Percentiles rank a stretch among this genome's conserved stretches.
Evolutionary conservation across 495 filamentous ascomycete genomes (phyloP).

Genomic region (Penicillium lividum): DNA sequence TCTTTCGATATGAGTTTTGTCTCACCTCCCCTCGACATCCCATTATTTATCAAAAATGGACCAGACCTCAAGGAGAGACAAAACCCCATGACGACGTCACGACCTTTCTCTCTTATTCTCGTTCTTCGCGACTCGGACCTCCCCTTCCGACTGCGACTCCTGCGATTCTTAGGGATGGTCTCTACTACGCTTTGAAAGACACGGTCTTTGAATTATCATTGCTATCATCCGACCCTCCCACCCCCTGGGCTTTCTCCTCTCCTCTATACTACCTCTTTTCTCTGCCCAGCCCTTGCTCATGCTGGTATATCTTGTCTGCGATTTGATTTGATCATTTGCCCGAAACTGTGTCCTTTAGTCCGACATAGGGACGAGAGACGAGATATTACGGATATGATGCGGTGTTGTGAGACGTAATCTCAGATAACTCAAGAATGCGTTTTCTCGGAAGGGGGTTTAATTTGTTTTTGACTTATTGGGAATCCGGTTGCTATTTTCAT

Average conservation of each 20-base stretch:
- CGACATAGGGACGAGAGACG: not conserved
- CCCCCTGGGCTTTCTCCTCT: not conserved
- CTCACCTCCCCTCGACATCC: not conserved
- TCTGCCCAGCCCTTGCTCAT: not conserved
- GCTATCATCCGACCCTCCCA: not conserved
- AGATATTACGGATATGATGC: constrained; percentile 2
- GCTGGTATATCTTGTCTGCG: constrained; percentile 2
- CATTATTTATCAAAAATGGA: constrained; percentile 10
- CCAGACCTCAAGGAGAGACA: not conserved
- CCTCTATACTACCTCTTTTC: not conserved
- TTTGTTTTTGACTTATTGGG: not conserved
- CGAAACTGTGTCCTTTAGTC: not conserved
- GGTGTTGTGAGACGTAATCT: constrained; percentile 2
- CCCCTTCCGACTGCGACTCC: constrained; percentile 23
- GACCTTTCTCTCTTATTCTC: constrained; percentile 32
- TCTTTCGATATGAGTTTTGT: constrained; percentile 7
- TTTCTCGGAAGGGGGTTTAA: constrained; percentile 10
- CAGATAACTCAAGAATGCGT: constrained; percentile 6
- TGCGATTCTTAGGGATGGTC: constrained; percentile 31
- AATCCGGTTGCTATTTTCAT: not conserved
- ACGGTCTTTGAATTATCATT: constrained; percentile 3
- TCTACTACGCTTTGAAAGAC: not conserved
- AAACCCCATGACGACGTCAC: constrained; percentile 32
- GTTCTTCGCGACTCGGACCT: constrained; percentile 14
- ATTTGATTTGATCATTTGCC: constrained; percentile 1